Percentiles rank a stretch among this genome's conserved stretches.
phyloP scores from a whole-genome alignment of 164 flowering plant species.

The Vitis labrusca region DNA sequence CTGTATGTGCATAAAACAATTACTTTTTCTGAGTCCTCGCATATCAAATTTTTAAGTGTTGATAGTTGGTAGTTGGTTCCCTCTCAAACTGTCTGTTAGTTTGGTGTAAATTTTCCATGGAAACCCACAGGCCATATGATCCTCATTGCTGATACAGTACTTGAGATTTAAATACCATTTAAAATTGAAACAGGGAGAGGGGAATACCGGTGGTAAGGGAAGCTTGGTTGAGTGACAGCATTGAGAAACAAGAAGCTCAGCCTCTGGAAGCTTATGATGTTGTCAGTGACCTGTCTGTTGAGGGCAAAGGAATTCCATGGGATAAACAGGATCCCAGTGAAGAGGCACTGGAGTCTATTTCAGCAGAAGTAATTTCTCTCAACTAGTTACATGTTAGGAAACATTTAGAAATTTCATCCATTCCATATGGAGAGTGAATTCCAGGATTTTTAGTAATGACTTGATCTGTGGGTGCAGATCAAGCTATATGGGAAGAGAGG shows the following conservation, averaged over 20 bases:
- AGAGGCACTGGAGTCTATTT: slow-evolving; percentile 59
- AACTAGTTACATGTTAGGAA: neutral
- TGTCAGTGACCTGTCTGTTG: slow-evolving; percentile 48
- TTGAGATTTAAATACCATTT: too few species aligned
- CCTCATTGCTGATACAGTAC: too few species aligned
- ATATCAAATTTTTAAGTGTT: too few species aligned
- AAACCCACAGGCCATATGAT: too few species aligned
- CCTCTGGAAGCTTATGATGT: slow-evolving; percentile 73
- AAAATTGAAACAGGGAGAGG: slow-evolving; percentile 40
- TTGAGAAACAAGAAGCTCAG: slow-evolving; percentile 55
- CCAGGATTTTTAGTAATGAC: neutral
- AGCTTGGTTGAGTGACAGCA: slow-evolving; percentile 73
- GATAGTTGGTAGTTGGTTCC: too few species aligned
- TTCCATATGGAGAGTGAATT: neutral
- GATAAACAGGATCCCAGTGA: slow-evolving; percentile 62
- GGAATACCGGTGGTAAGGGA: slow-evolving; percentile 68
- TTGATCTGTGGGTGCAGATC: slow-evolving; percentile 39
- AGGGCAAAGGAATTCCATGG: slow-evolving; percentile 69
- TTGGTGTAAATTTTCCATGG: too few species aligned
- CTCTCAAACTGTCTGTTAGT: too few species aligned
- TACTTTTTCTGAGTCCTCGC: too few species aligned
- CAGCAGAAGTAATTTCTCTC: slow-evolving; percentile 47
- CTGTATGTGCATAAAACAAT: too few species aligned
- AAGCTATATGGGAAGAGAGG: slow-evolving; percentile 76
- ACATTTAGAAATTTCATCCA: neutral